Percentiles rank a stretch among this genome's conserved stretches.
These are phyloP conservation scores for Iberis pinnata DNA, from an alignment of 345 rosid species.

Conservation along the genomic window DNA sequence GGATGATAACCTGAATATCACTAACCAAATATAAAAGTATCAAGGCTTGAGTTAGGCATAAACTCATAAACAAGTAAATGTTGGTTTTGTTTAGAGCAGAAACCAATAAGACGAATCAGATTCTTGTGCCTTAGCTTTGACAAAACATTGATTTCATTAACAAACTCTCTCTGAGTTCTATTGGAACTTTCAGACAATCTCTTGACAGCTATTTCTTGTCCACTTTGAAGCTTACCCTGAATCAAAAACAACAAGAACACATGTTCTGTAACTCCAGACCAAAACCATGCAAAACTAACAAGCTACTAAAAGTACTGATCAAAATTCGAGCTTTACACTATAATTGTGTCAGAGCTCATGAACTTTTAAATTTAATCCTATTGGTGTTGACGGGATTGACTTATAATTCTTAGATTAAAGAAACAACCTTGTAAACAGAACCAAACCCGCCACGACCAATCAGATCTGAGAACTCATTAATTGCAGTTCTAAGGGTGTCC, in stretches of 20 bases:
- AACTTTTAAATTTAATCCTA: no score
- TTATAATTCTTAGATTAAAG: no score
- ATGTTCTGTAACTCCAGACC: no score
- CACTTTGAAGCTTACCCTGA: conserved; percentile 43
- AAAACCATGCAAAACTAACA: no score
- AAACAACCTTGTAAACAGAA: conserved; percentile 35
- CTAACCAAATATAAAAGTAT: conserved; percentile 40
- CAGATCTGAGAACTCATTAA: conserved; percentile 31
- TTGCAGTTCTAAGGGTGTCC: conserved; percentile 32
- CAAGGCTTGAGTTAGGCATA: conserved; percentile 49
- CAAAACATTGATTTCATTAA: conserved; percentile 15
- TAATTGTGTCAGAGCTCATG: not conserved
- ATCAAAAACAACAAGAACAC: no score
- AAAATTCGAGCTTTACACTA: no score
- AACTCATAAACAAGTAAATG: conserved; percentile 46
- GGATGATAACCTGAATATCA: no score
- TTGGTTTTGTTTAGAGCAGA: conserved; percentile 36
- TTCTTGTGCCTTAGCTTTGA: conserved; percentile 50
- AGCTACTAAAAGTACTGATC: no score
- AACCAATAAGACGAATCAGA: conserved; percentile 50
- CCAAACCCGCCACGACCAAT: conserved; percentile 31
- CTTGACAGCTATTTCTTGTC: conserved; percentile 47
- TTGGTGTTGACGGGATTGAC: no score
- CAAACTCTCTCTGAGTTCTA: not conserved
- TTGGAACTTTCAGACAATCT: conserved; percentile 23